Percentiles rank a stretch among this genome's conserved stretches.
Evolutionary conservation across 2,329 filamentous ascomycete species (phyloP).

Genomic region (Ophiostoma australiae): DNA sequence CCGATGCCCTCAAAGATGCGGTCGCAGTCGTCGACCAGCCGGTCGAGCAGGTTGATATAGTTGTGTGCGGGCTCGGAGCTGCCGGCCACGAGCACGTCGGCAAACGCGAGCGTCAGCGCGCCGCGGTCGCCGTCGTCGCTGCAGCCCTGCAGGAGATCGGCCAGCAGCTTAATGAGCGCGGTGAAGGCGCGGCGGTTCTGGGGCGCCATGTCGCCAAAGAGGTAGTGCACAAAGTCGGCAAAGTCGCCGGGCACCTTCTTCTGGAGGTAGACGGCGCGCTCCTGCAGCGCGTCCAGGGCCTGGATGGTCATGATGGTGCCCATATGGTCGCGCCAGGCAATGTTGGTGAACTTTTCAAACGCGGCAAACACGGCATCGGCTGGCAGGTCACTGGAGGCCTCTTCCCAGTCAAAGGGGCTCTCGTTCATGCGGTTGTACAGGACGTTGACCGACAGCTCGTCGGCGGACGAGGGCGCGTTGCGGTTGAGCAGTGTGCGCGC

Average conservation of each 20-base stretch:
- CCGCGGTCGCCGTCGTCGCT: slow-evolving; percentile 88
- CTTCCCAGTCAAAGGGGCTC: slow-evolving; percentile 69
- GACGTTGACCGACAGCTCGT: slow-evolving; percentile 79
- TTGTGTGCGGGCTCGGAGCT: slow-evolving; percentile 60
- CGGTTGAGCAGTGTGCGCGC: slow-evolving; percentile 70
- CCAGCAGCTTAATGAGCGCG: slow-evolving; percentile 76
- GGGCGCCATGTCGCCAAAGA: slow-evolving; percentile 62
- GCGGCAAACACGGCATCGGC: slow-evolving; percentile 84
- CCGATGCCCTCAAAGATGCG: slow-evolving; percentile 69
- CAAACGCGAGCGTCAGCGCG: slow-evolving; percentile 80
- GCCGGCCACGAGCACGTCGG: slow-evolving; percentile 75
- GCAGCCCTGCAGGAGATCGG: slow-evolving; percentile 82
- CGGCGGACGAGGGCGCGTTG: slow-evolving; percentile 47
- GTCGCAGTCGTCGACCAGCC: slow-evolving; percentile 83
- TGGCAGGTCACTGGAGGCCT: slow-evolving; percentile 65
- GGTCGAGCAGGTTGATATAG: slow-evolving; percentile 83
- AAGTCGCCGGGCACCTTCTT: slow-evolving; percentile 65
- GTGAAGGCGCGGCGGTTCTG: slow-evolving; percentile 74
- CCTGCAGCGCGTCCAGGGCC: slow-evolving; percentile 69
- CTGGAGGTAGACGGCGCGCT: slow-evolving; percentile 47
- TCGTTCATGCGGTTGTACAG: slow-evolving; percentile 85
- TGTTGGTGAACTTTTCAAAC: slow-evolving; percentile 86
- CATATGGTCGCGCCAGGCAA: slow-evolving; percentile 85
- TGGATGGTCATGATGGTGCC: slow-evolving; percentile 73
- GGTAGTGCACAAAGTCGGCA: slow-evolving; percentile 60